Base-by-base conservation (phyloP, 2,329 filamentous ascomycete genomes). In the Pseudocercospora fuligena region DNA sequence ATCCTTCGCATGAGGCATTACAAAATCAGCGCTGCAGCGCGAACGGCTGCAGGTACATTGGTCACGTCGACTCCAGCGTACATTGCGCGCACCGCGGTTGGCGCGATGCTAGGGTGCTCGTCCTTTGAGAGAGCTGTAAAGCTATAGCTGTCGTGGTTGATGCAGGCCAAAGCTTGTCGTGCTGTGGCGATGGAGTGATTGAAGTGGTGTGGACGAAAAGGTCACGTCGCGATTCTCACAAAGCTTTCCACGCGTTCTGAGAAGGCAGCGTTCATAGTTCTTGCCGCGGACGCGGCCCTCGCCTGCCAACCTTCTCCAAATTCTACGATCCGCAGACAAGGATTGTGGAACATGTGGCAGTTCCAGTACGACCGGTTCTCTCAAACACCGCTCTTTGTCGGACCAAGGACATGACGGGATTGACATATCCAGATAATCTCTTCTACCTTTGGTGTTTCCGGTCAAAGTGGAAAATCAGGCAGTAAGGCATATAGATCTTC, bases 21-120 rank as follows among this genome's bases (percentile, higher is more conserved):
- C 25, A 29, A 16, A n/a, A 31, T 27, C 25, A 7, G 51, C 11
- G 31, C 33, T 12, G 33, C 33, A 36, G 23, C 21, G 49, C 12
- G 23, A 60, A 60, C 56, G 59, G 29, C 63, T 66, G 51, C 64
- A 66, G 58, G 59, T 62, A 62, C 64, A 14, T 46, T 58, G 40
- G 9, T 36, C 40, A 5, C 12, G 49, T 53, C 49, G 49, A 25
- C 49, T 23, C 3, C 49, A 31, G 9, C 12, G 6, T n/a, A n/a
- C 51, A n/a, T 54, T 25, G 51, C 51, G 21, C 25, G 51, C 51
- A 31, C 51, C 51, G 51, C 51, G 51, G 51, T 29, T 25, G 21
- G 23, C 51, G 51, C n/a, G 25, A 25, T 27, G 47, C 51, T 54
- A 16, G 23, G 7, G 23, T 54, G 23, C 31, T 33, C 31, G 31